Percentiles rank a stretch among this genome's conserved stretches.
phyloP scores from a whole-genome alignment of 1,284 basidiomycete species.

The Filobasidium uniguttulatum region DNA sequence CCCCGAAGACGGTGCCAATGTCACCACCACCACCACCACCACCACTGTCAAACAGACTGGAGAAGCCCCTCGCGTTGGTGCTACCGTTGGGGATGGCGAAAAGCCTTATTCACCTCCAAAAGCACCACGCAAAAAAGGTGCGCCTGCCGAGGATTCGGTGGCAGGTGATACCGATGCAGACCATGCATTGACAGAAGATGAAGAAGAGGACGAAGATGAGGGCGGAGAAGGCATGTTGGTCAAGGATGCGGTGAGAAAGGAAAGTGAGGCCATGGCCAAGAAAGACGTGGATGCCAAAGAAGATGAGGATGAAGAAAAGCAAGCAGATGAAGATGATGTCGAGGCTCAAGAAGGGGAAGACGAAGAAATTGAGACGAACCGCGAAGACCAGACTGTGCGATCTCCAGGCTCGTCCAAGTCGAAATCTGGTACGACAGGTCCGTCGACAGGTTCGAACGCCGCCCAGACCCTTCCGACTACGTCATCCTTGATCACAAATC shows the following conservation, averaged over 20 bases:
- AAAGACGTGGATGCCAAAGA: conserved; percentile 41
- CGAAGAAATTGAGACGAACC: conserved; percentile 49
- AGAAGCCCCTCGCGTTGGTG: too few species aligned
- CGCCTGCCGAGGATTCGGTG: background rate
- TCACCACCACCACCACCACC: background rate
- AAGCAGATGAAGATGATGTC: background rate
- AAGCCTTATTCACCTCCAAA: conserved; percentile 2
- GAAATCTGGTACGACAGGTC: background rate
- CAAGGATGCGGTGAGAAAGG: conserved; percentile 27
- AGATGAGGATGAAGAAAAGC: conserved; percentile 39
- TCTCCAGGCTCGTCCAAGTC: background rate
- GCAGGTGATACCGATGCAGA: background rate
- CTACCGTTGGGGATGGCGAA: background rate
- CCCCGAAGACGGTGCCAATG: too few species aligned
- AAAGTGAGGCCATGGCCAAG: conserved; percentile 33
- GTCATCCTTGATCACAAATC: background rate
- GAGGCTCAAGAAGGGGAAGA: conserved; percentile 16
- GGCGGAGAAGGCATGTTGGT: conserved; percentile 1
- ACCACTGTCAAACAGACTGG: too few species aligned
- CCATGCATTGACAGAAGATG: background rate
- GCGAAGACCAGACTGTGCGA: too few species aligned
- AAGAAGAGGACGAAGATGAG: background rate
- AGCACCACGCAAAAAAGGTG: background rate
- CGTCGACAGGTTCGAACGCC: too few species aligned
- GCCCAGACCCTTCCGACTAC: background rate